phyloP scores from a whole-genome alignment of 768 basidiomycete species.

The Psilocybe cubensis region DNA sequence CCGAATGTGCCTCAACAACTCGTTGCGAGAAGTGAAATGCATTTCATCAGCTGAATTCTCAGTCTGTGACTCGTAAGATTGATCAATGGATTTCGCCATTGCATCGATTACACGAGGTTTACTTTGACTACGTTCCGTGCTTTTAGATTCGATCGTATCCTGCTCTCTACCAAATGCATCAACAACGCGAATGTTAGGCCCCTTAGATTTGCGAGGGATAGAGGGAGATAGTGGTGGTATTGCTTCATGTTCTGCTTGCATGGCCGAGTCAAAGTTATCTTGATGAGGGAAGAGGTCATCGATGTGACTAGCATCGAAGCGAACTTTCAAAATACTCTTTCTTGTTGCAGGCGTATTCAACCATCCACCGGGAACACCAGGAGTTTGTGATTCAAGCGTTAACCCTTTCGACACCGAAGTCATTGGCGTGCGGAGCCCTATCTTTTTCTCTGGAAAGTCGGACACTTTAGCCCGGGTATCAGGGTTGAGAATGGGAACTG shows the following conservation, averaged over 20 bases:
- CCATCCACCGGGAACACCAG: constrained; percentile 75
- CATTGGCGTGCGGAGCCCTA: constrained; percentile 49
- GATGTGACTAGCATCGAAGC: constrained; percentile 54
- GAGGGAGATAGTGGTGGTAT: constrained; percentile 16
- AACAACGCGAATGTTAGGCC: constrained; percentile 53
- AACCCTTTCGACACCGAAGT: constrained; percentile 53
- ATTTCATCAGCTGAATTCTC: constrained; percentile 22
- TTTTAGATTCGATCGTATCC: constrained; percentile 10
- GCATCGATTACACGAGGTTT: constrained; percentile 67
- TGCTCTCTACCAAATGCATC: constrained; percentile 71
- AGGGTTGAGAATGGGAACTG: constrained; percentile 6
- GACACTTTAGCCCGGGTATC: neutral
- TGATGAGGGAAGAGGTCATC: constrained; percentile 12
- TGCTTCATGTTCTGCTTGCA: neutral
- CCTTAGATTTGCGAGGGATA: constrained; percentile 20
- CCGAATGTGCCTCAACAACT: constrained; percentile 61
- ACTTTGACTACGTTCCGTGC: constrained; percentile 36
- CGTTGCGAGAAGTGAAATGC: constrained; percentile 39
- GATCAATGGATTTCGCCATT: constrained; percentile 63
- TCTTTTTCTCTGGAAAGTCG: constrained; percentile 26
- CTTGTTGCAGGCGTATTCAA: constrained; percentile 55
- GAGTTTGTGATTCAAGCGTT: constrained; percentile 55
- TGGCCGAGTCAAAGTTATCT: neutral
- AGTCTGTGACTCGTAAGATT: constrained; percentile 24
- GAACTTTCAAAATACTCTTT: constrained; percentile 71